These are phyloP conservation scores for Waitea zeae DNA, from an alignment of 1,284 basidiomycete species.

Conservation along the genomic window DNA sequence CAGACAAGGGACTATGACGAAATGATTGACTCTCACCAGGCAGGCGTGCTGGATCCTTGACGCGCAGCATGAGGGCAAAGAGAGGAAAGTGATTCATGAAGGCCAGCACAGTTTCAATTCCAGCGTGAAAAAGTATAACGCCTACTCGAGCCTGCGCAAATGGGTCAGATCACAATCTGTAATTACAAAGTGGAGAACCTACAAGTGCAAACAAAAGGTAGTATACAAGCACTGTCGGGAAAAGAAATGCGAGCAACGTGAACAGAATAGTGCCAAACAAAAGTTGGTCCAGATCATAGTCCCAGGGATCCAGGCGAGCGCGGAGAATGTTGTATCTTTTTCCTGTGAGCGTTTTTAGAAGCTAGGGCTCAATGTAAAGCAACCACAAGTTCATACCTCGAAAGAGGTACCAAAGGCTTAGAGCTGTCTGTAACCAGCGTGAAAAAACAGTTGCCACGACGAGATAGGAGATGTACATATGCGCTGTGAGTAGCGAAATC, in stretches of 20 bases:
- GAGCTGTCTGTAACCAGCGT: slow-evolving; percentile 40
- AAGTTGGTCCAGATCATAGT: slow-evolving; percentile 88
- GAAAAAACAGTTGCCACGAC: slow-evolving; percentile 49
- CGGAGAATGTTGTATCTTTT: slow-evolving; percentile 77
- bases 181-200: slow-evolving; percentile 11
- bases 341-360: slow-evolving; percentile 25
- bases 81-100: slow-evolving; percentile 86
- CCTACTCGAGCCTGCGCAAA: slow-evolving; percentile 39
- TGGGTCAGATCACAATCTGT: slow-evolving; percentile 3
- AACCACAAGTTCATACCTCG: slow-evolving; percentile 36
- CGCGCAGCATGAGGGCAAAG: slow-evolving; percentile 73
- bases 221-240: slow-evolving; percentile 82
- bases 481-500: slow-evolving; percentile 49
- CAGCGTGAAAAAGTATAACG: slow-evolving; percentile 40
- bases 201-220: slow-evolving; percentile 71
- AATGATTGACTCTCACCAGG: slow-evolving; percentile 40
- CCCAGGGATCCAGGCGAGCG: slow-evolving; percentile 72
- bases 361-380: slow-evolving; percentile 1
- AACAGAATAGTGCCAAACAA: slow-evolving; percentile 91
- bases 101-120: slow-evolving; percentile 45
- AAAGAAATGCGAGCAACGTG: slow-evolving; percentile 79
- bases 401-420: slow-evolving; percentile 86
- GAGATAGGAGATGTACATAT: slow-evolving; percentile 59
- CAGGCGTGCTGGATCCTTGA: slow-evolving; percentile 72
- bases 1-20: not conserved